phyloP scores from a whole-genome alignment of 352 stramenopile genomes.

The Pythium monospermum region DNA sequence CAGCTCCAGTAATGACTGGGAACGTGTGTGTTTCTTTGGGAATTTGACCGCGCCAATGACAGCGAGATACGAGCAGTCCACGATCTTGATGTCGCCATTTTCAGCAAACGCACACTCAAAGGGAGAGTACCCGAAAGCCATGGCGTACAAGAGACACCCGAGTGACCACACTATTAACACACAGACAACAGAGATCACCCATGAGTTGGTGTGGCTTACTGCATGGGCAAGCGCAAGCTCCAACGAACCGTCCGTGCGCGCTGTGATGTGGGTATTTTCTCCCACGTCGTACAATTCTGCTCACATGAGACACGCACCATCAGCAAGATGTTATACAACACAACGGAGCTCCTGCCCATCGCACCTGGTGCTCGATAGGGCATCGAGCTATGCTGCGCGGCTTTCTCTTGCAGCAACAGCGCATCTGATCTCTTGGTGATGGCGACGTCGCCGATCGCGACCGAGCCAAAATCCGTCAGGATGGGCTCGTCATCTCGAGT shows the following conservation, averaged over 20 bases:
- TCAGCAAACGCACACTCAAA: conserved; percentile 86
- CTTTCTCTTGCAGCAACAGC: conserved; percentile 77
- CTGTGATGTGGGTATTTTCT: conserved; percentile 62
- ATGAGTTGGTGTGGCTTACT: no score
- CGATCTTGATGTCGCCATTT: conserved; percentile 51
- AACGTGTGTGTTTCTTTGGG: conserved; percentile 53
- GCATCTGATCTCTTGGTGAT: conserved; percentile 74
- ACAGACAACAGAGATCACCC: background rate
- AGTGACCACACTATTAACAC: conserved; percentile 75
- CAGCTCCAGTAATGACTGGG: conserved; percentile 54
- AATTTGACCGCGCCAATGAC: conserved; percentile 85
- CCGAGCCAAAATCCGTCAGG: conserved; percentile 87
- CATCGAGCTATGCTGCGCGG: conserved; percentile 83
- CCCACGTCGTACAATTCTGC: conserved; percentile 86
- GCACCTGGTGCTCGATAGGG: conserved; percentile 80
- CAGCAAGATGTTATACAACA: conserved; percentile 3
- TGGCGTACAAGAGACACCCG: conserved; percentile 84
- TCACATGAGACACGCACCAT: background rate
- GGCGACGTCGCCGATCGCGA: conserved; percentile 51
- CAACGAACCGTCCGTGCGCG: conserved; percentile 55
- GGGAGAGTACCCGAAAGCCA: conserved; percentile 87
- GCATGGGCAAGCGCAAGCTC: background rate
- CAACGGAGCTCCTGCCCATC: background rate
- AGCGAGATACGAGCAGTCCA: conserved; percentile 83
- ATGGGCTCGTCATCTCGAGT: conserved; percentile 71